Percentiles rank a stretch among this genome's conserved stretches.
These are phyloP conservation scores for Nannizziopsis barbatae DNA, from an alignment of 2,329 filamentous ascomycete genomes.

Conservation along the genomic window DNA sequence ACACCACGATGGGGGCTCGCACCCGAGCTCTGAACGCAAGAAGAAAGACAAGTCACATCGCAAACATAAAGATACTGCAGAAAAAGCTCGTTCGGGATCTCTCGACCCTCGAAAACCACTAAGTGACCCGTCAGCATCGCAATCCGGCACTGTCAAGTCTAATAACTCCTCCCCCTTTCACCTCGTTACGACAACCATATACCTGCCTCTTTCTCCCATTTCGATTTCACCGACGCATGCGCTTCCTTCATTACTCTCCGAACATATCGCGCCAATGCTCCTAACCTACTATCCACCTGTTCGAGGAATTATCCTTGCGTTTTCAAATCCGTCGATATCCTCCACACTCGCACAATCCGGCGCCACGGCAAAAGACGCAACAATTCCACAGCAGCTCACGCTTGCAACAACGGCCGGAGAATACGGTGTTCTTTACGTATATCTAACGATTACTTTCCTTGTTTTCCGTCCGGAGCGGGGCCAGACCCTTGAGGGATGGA, in stretches of 20 bases:
- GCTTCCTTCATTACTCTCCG: constrained; percentile 47
- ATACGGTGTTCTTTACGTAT: constrained; percentile 75
- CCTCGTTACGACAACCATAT: constrained; percentile 66
- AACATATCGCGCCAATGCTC: constrained; percentile 52
- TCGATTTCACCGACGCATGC: constrained; percentile 42
- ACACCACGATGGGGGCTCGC: constrained; percentile 24
- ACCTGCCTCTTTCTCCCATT: constrained; percentile 49
- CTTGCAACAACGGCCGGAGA: constrained; percentile 52
- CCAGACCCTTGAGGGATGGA: constrained; percentile 62
- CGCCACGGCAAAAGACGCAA: constrained; percentile 23
- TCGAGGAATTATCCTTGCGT: constrained; percentile 47
- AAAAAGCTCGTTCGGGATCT: constrained; percentile 18
- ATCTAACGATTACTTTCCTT: constrained; percentile 78
- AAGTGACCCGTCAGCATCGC: constrained; percentile 21
- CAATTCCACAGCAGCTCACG: constrained; percentile 30
- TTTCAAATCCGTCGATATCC: constrained; percentile 37
- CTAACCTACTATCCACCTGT: constrained; percentile 52
- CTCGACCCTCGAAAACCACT: constrained; percentile 3
- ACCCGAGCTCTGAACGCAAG: constrained; percentile 16
- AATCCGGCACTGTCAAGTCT: constrained; percentile 8
- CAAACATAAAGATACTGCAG: constrained; percentile 8
- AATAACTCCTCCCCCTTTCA: constrained; percentile 55
- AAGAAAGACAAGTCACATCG: constrained; percentile 12
- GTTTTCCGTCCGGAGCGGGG: constrained; percentile 68
- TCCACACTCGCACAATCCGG: constrained; percentile 31